Base-by-base conservation (phyloP, 257 asterid species). In the Jaltomata sinuosa region DNA sequence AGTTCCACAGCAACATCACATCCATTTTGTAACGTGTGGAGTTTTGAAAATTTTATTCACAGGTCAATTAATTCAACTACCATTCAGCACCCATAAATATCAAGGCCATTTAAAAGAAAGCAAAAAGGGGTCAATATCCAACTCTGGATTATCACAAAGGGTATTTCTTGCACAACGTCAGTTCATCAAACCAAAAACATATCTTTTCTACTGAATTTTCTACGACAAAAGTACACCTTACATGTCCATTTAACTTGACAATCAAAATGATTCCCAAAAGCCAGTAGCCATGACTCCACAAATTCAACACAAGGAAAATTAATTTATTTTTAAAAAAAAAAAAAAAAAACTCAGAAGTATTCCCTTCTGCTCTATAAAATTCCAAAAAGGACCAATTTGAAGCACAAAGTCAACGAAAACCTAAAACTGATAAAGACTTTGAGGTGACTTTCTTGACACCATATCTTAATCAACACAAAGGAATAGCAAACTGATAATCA, bases 361-460 rank as follows among this genome's bases (percentile, higher is more conserved):
- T 74, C 80, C 36, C n/a, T 74, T 45, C 38, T 25, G 25, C 36
- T 40, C 29, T 45, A 74, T 45, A 74, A 45, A 25, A 45, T 25
- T 74, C 36, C 57, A 47, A 74, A 16, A 49, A 27, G 1, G 18
- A 77, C 42, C 45, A 77, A 27, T 49, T 29, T 8, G 40, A 59
- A 81, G 74, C 59, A 81, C 54, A 64, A 47, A 62, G 74, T 57
- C 71, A 81, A 81, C 84, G 11, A 81, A 81, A 81, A 81, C 45
- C 77, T 49, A 61, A 81, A 81, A 61, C 31, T 15, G 76, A 16
- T 21, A 59, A 61, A 81, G 57, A 57, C 77, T 61, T 59, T 9
- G 25, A 81, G 77, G 25, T 38, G 54, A 81, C 54, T 81, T 36
- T 81, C 18, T n/a, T 81, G 6, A n/a, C 84, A 34, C 74, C 52